phyloP scores from a whole-genome alignment of 441 rosid species.

The Aquilaria agallochum region DNA sequence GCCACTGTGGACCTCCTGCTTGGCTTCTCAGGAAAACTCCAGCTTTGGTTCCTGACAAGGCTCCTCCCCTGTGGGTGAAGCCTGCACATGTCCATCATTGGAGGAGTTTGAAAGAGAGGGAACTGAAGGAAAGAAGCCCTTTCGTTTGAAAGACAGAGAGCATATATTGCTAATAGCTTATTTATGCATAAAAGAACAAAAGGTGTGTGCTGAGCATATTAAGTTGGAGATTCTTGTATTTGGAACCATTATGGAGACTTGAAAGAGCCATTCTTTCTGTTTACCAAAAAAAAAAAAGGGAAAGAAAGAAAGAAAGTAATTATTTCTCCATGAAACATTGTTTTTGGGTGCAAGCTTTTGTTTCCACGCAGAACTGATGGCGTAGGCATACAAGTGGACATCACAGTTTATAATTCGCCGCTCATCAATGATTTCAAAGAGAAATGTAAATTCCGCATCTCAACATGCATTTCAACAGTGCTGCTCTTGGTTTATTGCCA shows the following conservation, averaged over 20 bases:
- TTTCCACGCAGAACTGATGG: too few species aligned
- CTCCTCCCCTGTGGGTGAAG: constrained; percentile 13
- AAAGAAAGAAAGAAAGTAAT: too few species aligned
- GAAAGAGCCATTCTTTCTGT: constrained; percentile 9
- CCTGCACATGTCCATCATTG: constrained; percentile 30
- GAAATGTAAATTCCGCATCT: too few species aligned
- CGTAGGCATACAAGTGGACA: too few species aligned
- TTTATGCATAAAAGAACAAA: not conserved
- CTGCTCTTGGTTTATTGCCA: not conserved
- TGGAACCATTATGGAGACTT: not conserved
- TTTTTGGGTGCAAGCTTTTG: not conserved
- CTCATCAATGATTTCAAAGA: too few species aligned
- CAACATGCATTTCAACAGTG: too few species aligned
- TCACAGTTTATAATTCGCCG: too few species aligned
- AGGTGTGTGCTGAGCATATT: constrained; percentile 13
- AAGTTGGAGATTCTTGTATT: not conserved
- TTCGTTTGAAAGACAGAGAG: not conserved
- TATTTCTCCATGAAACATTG: constrained; percentile 3
- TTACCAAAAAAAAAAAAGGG: too few species aligned
- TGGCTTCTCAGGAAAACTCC: not conserved
- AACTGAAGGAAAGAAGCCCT: not conserved
- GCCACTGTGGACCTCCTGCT: too few species aligned
- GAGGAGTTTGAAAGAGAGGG: not conserved
- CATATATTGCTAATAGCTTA: not conserved
- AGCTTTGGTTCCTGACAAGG: not conserved